phyloP scores from a whole-genome alignment of 768 basidiomycete genomes.

The Mycena alexandri region DNA sequence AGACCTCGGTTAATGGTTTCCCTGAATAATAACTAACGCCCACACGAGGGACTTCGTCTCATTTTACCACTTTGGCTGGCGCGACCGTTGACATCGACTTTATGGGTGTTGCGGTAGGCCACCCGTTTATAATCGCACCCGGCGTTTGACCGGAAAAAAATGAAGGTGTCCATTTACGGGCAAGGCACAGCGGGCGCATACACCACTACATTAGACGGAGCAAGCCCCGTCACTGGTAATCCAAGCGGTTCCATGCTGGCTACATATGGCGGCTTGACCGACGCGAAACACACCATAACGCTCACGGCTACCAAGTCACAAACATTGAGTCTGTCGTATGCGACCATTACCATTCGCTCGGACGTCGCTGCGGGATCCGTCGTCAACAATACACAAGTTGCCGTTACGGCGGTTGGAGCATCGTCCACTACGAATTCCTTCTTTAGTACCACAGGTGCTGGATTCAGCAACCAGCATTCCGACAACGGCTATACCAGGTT shows the following conservation, averaged over 20 bases:
- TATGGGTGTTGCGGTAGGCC: conserved; percentile 30
- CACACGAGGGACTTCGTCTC: conserved; percentile 31
- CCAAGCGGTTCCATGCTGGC: conserved; percentile 31
- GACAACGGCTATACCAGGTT: conserved; percentile 36
- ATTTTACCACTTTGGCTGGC: conserved; percentile 32
- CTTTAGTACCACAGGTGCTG: conserved; percentile 29
- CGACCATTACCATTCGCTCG: conserved; percentile 33
- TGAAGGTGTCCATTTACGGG: conserved; percentile 27
- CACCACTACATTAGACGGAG: conserved; percentile 34
- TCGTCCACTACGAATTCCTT: conserved; percentile 30
- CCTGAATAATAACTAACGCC: background rate
- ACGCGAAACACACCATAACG: conserved; percentile 33
- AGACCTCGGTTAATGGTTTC: background rate
- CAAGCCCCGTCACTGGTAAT: conserved; percentile 3
- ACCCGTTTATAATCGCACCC: no score
- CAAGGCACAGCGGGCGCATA: conserved; percentile 34
- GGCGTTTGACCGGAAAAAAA: no score
- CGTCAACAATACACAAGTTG: conserved; percentile 18
- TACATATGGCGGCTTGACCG: conserved; percentile 31
- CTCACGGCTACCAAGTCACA: conserved; percentile 32
- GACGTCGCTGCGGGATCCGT: conserved; percentile 15
- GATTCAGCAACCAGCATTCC: conserved; percentile 31
- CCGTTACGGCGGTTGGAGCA: conserved; percentile 24
- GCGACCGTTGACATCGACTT: conserved; percentile 35
- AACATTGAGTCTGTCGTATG: conserved; percentile 29